Base-by-base conservation (phyloP, 441 rosid genomes). In the Pelargonium australe region DNA sequence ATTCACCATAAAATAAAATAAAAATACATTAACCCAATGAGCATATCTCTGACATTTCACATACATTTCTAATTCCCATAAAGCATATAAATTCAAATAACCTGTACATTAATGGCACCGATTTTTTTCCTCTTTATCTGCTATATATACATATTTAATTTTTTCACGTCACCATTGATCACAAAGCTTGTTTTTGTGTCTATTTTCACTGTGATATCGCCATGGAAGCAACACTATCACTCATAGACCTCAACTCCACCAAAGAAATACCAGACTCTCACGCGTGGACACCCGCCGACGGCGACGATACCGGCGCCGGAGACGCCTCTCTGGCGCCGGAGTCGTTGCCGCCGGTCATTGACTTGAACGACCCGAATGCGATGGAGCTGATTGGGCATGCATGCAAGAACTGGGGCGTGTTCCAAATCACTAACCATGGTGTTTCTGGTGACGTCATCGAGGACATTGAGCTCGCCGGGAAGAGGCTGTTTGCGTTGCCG, bases 371-470 rank as follows among this genome's bases (percentile, higher is more conserved):
- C 53, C 12, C 53, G 13, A 45, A 45, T 8, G 53, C 14, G 3
- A 45, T 45, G 53, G 53, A 45, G 13, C 53, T 8, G 0, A 45
- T 45, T 2, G 53, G 53, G 2, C 70, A 67, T 64, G 83, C 83
- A 60, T 79, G 85, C 67, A 76, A 79, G 67, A 63, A 75, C 9
- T 73, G 78, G 81, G 85, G 85, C 20, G 77, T 68, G 14, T 82
- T 82, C 65, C 81, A 77, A 63, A 62, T 79, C 10, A 64, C 67
- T 0, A 75, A 79, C 66, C 85, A 82, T 25, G 83, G 78, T 51
- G 70, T 82, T 72, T 66, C 75, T 4, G 45, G 28, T 43, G 45
- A n/a, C n/a, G 70, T 77, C 23, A 49, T 82, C 3, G 69, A 66
- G 11, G 77, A 71, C 10, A 70, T 71, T 0, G 81, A 75, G 70